Conservation (phyloP, 2,329 filamentous ascomycete species). For the Bipolaris gigantea region DNA sequence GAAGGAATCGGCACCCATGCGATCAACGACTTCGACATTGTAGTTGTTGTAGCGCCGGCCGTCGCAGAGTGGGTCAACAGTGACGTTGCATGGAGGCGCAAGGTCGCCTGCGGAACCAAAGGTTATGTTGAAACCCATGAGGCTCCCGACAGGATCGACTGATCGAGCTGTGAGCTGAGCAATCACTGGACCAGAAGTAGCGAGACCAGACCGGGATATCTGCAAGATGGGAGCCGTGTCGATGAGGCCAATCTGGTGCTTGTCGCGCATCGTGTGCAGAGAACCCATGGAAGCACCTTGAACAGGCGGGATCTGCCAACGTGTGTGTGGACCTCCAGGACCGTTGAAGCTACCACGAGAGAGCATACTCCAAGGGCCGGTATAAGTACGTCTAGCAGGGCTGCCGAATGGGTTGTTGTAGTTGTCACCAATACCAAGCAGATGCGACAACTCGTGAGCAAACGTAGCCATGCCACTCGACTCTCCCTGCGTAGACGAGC, state of each 20-base stretch:
- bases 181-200: conserved; percentile 50
- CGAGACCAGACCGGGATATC: conserved; percentile 50
- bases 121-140: conserved; percentile 54
- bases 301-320: conserved; percentile 56
- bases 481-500: conserved; percentile 58
- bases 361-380: conserved; percentile 58
- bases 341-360: conserved; percentile 57
- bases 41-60: conserved; percentile 57
- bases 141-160: conserved; percentile 46
- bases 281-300: conserved; percentile 56
- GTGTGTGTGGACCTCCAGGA: conserved; percentile 56
- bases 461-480: conserved; percentile 58
- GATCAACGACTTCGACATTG: conserved; percentile 57
- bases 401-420: conserved; percentile 58
- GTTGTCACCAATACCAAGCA: conserved; percentile 58
- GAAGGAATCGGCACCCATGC: conserved; percentile 59
- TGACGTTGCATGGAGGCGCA: conserved; percentile 50
- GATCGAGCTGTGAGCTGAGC: conserved; percentile 54
- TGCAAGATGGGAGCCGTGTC: conserved; percentile 49
- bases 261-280: conserved; percentile 58
- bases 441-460: conserved; percentile 57
- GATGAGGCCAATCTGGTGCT: conserved; percentile 55
- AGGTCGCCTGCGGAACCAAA: conserved; percentile 49
- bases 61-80: conserved; percentile 54
- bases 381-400: conserved; percentile 53